Conservation (phyloP, 2,329 filamentous ascomycete genomes). For the Penicillium glabrum region DNA sequence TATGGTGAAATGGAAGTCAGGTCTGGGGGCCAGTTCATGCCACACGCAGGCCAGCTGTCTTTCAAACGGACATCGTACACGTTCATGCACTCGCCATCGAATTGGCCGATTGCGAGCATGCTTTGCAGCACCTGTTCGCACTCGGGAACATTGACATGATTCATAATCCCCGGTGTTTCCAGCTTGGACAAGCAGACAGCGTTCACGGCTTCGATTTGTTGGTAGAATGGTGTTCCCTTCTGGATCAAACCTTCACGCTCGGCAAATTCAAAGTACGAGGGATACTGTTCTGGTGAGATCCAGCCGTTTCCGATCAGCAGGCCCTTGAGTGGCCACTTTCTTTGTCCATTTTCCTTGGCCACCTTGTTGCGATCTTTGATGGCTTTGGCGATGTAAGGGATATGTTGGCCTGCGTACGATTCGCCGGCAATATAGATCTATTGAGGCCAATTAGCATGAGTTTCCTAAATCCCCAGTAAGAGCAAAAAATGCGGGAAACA, state of each 20-base stretch:
- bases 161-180: slow-evolving; percentile 57
- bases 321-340: slow-evolving; percentile 76
- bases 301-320: slow-evolving; percentile 96
- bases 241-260: slow-evolving; percentile 73
- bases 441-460: slow-evolving; percentile 3
- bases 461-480: not conserved
- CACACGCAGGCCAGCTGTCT: slow-evolving; percentile 79
- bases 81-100: slow-evolving; percentile 69
- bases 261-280: slow-evolving; percentile 77
- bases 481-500: slow-evolving; percentile 19
- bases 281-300: slow-evolving; percentile 91
- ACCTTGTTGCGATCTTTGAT: slow-evolving; percentile 84
- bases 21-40: slow-evolving; percentile 98
- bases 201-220: slow-evolving; percentile 67
- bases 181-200: slow-evolving; percentile 65
- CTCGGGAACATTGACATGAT: slow-evolving; percentile 64
- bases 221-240: slow-evolving; percentile 63
- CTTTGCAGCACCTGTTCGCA: slow-evolving; percentile 78
- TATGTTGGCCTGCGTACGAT: slow-evolving; percentile 95
- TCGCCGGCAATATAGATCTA: slow-evolving; percentile 94
- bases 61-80: slow-evolving; percentile 94
- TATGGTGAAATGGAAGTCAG: slow-evolving; percentile 76
- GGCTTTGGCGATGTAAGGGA: slow-evolving; percentile 91
- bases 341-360: slow-evolving; percentile 33
- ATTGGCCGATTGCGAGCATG: slow-evolving; percentile 66